These are phyloP conservation scores for Alternaria tenuissima DNA, from an alignment of 2,329 filamentous ascomycete genomes.

Conservation along the genomic window DNA sequence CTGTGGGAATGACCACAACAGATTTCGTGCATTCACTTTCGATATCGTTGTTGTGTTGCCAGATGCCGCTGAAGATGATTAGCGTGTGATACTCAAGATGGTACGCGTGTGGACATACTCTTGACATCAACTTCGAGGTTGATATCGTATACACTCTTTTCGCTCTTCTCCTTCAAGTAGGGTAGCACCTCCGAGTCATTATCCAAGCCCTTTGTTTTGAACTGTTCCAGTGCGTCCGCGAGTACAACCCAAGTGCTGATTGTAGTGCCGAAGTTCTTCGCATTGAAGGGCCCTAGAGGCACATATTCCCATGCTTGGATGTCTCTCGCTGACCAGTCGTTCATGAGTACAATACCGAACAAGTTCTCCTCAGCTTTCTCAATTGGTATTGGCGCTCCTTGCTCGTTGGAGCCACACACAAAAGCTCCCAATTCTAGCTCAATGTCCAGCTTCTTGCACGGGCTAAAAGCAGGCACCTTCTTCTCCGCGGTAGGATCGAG, in stretches of 20 bases:
- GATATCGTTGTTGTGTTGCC: slow-evolving; percentile 66
- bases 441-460: slow-evolving; percentile 74
- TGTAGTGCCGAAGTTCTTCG: slow-evolving; percentile 82
- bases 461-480: slow-evolving; percentile 69
- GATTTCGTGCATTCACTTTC: slow-evolving; percentile 68
- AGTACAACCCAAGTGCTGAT: slow-evolving; percentile 83
- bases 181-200: slow-evolving; percentile 65
- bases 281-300: slow-evolving; percentile 81
- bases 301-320: slow-evolving; percentile 87
- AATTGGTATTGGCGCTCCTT: slow-evolving; percentile 71
- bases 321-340: slow-evolving; percentile 87
- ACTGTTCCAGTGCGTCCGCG: slow-evolving; percentile 77
- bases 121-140: slow-evolving; percentile 71
- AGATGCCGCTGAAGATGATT: slow-evolving; percentile 48
- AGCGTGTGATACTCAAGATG: slow-evolving; percentile 12
- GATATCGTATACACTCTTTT: slow-evolving; percentile 72
- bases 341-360: slow-evolving; percentile 83
- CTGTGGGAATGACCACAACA: slow-evolving; percentile 84
- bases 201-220: slow-evolving; percentile 63
- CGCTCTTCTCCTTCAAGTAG: slow-evolving; percentile 70
- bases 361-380: slow-evolving; percentile 72
- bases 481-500: slow-evolving; percentile 68
- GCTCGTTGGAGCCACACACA: slow-evolving; percentile 68
- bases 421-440: slow-evolving; percentile 84
- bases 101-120: slow-evolving; percentile 39